These are phyloP conservation scores for Tuber calosporum DNA, from an alignment of 495 filamentous ascomycete species.

Conservation along the genomic window DNA sequence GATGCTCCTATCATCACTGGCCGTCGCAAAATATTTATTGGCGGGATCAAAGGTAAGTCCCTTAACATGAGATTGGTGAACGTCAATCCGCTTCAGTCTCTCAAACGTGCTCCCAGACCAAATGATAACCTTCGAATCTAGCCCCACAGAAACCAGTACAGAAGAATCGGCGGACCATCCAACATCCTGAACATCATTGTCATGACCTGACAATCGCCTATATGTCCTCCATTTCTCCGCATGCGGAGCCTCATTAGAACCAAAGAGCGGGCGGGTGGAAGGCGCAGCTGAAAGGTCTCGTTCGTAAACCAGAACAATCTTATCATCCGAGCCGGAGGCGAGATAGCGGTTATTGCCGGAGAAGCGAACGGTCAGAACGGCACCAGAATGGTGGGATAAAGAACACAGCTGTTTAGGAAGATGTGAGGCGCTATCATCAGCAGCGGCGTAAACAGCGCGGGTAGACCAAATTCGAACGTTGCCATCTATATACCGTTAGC, in stretches of 20 bases:
- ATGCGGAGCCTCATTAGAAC: conserved; percentile 82
- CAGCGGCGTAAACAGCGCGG: conserved; percentile 77
- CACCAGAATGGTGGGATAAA: conserved; percentile 96
- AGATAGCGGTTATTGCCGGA: conserved; percentile 88
- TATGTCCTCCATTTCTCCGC: conserved; percentile 96
- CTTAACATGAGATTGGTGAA: conserved; percentile 96
- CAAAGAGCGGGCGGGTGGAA: conserved; percentile 45
- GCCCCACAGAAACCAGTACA: conserved; percentile 86
- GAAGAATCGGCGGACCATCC: conserved; percentile 96
- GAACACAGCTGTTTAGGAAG: conserved; percentile 92
- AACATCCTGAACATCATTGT: conserved; percentile 97
- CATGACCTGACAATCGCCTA: conserved; percentile 85
- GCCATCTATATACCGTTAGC: conserved; percentile 57
- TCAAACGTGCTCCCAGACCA: conserved; percentile 98
- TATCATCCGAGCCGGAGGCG: conserved; percentile 94
- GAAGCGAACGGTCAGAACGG: conserved; percentile 93
- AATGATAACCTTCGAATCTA: conserved; percentile 96
- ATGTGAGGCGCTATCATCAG: conserved; percentile 55
- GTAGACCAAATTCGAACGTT: conserved; percentile 97
- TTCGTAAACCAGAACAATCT: conserved; percentile 93
- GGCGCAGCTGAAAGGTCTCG: conserved; percentile 52
- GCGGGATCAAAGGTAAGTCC: conserved; percentile 97
- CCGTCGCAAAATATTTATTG: conserved; percentile 98
- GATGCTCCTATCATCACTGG: conserved; percentile 92
- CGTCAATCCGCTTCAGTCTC: conserved; percentile 82